Percentiles rank a stretch among this genome's conserved stretches.
phyloP scores from a whole-genome alignment of 75 land plant genomes.

The Pseudotsuga menziesii region DNA sequence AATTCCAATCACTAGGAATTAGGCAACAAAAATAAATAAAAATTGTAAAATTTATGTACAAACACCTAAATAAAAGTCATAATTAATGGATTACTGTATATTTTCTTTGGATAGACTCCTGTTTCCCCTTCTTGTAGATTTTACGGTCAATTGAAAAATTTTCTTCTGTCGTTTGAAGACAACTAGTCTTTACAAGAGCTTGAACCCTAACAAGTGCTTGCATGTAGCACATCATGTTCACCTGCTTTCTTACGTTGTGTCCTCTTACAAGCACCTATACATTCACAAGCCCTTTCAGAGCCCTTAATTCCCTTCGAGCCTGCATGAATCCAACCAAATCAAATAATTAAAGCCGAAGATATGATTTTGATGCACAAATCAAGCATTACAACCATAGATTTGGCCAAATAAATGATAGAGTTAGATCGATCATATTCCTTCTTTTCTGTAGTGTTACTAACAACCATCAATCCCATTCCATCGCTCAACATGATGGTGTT shows the following conservation, averaged over 20 bases:
- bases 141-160: neutral
- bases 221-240: conserved; percentile 78
- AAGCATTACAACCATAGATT: too few species aligned
- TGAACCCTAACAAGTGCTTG: conserved; percentile 83
- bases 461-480: too few species aligned
- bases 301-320: conserved; percentile 82
- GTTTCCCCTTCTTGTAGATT: neutral
- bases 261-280: conserved; percentile 84
- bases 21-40: neutral
- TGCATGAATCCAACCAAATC: conserved; percentile 10
- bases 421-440: too few species aligned
- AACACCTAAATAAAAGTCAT: neutral
- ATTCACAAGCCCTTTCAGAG: conserved; percentile 84
- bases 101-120: neutral
- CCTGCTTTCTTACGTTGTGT: conserved; percentile 74
- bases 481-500: too few species aligned
- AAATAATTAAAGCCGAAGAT: too few species aligned
- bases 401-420: too few species aligned
- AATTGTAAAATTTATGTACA: neutral
- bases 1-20: neutral
- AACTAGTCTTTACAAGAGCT: conserved; percentile 59
- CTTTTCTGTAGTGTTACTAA: too few species aligned
- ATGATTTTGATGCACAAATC: too few species aligned
- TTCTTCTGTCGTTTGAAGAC: conserved; percentile 8
- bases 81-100: neutral